Conservation (phyloP, 75 land plant genomes). For the Cunninghamia lanceolata region DNA sequence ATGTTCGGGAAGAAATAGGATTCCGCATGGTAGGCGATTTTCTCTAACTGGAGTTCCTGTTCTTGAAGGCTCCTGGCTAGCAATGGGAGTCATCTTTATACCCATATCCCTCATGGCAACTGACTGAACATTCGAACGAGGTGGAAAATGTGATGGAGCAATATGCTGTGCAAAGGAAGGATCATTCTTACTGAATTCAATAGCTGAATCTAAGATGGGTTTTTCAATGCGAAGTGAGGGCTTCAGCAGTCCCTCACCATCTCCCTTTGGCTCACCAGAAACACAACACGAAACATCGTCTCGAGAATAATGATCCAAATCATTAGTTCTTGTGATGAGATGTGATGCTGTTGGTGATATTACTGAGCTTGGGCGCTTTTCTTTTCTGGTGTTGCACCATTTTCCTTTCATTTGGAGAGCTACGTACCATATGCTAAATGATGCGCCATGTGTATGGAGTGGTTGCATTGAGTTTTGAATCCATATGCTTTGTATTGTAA, state of each 20-base stretch:
- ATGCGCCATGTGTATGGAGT: too few species aligned
- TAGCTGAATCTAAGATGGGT: constrained; percentile 34
- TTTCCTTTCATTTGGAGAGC: too few species aligned
- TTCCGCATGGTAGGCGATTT: constrained; percentile 52
- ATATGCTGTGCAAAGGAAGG: constrained; percentile 25
- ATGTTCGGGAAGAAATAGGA: constrained; percentile 62
- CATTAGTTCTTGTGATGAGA: constrained; percentile 7
- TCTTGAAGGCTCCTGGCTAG: constrained; percentile 79
- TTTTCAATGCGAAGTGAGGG: constrained; percentile 18
- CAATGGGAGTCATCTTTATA: constrained; percentile 91
- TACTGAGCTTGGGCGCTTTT: too few species aligned
- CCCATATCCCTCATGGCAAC: constrained; percentile 94
- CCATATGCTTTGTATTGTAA: too few species aligned
- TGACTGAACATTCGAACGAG: constrained; percentile 56
- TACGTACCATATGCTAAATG: too few species aligned
- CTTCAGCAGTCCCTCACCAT: constrained; percentile 2
- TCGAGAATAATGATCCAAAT: constrained; percentile 13
- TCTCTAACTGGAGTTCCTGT: constrained; percentile 66
- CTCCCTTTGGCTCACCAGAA: neutral
- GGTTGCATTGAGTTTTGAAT: too few species aligned
- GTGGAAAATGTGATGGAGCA: constrained; percentile 40
- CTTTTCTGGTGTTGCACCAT: too few species aligned
- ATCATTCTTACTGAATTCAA: constrained; percentile 37
- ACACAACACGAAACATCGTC: constrained; percentile 12
- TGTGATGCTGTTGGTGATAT: too few species aligned